These are phyloP conservation scores for Prunus mume DNA, from an alignment of 306 rosid genomes.

Conservation along the genomic window DNA sequence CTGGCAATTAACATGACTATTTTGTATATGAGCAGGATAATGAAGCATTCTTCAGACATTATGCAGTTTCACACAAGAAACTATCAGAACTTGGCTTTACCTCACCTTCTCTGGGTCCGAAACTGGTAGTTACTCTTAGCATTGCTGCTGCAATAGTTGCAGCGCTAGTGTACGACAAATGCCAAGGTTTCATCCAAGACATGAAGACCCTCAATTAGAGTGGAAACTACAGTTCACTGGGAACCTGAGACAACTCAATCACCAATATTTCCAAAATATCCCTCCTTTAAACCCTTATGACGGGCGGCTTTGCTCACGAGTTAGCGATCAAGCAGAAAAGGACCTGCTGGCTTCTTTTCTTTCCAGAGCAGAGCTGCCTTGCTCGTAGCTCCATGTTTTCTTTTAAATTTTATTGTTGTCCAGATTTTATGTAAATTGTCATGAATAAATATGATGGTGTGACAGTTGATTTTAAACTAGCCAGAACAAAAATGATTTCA, in stretches of 20 bases:
- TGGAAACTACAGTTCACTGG: background rate
- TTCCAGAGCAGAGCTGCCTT: no score
- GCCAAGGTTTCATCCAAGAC: background rate
- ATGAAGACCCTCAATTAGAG: background rate
- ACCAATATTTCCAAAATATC: background rate
- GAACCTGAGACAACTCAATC: background rate
- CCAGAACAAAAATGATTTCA: background rate
- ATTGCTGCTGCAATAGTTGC: slow-evolving; percentile 23
- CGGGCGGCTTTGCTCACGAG: no score
- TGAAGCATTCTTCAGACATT: slow-evolving; percentile 62
- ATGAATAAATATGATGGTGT: background rate
- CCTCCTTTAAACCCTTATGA: background rate
- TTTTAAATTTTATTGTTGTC: background rate
- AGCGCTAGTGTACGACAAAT: background rate
- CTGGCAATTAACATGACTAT: background rate
- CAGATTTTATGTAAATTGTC: background rate
- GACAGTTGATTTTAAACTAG: no score
- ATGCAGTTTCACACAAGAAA: slow-evolving; percentile 77
- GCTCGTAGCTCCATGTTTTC: background rate
- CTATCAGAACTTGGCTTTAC: slow-evolving; percentile 78
- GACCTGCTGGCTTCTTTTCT: no score
- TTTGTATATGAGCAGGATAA: slow-evolving; percentile 43
- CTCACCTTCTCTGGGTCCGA: slow-evolving; percentile 6
- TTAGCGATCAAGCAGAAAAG: no score
- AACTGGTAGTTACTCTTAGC: slow-evolving; percentile 24